Conservation (phyloP, 441 rosid genomes). For the Erodium moschatum region DNA sequence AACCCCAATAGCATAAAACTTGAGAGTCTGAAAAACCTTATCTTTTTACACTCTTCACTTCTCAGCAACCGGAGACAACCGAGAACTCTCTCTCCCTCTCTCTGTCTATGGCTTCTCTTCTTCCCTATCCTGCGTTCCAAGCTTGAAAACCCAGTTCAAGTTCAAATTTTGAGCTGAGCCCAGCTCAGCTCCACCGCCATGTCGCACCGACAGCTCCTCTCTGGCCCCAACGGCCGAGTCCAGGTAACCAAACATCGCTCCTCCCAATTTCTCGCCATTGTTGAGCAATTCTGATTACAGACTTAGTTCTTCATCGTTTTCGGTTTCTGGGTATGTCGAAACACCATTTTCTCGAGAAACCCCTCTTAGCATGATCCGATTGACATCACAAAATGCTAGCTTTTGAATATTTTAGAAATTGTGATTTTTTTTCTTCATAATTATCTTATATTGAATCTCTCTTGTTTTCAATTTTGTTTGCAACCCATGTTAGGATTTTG, state of each 20-base stretch:
- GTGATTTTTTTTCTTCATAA: too few species aligned
- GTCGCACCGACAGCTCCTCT: not conserved
- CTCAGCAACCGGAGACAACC: too few species aligned
- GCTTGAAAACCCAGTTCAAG: not conserved
- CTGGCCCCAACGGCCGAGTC: constrained; percentile 1
- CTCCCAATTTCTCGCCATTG: not conserved
- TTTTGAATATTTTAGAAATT: too few species aligned
- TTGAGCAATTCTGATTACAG: not conserved
- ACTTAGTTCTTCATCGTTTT: not conserved
- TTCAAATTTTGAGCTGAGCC: not conserved
- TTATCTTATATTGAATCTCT: not conserved
- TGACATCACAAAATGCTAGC: not conserved
- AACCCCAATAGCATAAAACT: not conserved
- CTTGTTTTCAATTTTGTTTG: not conserved
- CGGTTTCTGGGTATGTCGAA: not conserved
- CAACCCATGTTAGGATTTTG: not conserved
- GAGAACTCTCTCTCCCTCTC: too few species aligned
- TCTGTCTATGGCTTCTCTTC: not conserved
- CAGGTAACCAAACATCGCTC: not conserved
- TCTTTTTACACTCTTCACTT: not conserved
- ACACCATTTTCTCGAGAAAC: not conserved
- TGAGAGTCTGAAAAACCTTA: not conserved
- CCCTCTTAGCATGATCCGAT: not conserved
- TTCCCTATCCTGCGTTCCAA: not conserved
- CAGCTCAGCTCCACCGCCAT: not conserved